A percentile compares a stretch with the other conserved stretches of the same genome.
Conservation (phyloP, 208 protist genomes). For the Phytomonas francai region DNA sequence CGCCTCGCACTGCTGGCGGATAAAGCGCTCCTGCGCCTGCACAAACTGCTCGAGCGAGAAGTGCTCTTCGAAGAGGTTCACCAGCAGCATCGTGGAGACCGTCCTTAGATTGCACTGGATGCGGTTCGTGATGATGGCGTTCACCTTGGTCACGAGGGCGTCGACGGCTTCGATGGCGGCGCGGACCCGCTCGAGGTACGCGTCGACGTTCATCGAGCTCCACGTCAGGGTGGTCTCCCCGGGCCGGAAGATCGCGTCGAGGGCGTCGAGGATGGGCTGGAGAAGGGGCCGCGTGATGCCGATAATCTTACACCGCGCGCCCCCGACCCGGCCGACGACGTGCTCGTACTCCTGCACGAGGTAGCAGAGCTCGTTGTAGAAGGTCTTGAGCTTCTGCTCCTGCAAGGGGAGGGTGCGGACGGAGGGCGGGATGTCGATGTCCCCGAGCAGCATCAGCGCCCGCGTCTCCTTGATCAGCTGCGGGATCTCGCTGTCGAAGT, state of each 20-base stretch:
- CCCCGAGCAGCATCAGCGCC: slow-evolving; percentile 89
- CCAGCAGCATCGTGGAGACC: slow-evolving; percentile 74
- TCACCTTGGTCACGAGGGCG: slow-evolving; percentile 80
- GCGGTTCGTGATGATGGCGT: slow-evolving; percentile 89
- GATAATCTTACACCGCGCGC: slow-evolving; percentile 47
- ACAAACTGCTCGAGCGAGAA: slow-evolving; percentile 92
- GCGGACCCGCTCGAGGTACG: slow-evolving; percentile 87
- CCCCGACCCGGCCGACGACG: slow-evolving; percentile 42
- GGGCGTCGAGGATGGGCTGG: slow-evolving; percentile 82
- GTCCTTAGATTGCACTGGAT: slow-evolving; percentile 91
- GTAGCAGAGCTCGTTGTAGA: slow-evolving; percentile 91
- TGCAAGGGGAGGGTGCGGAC: slow-evolving; percentile 91
- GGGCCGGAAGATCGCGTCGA: slow-evolving; percentile 80
- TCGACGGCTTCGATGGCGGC: slow-evolving; percentile 69
- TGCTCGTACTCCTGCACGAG: slow-evolving; percentile 89
- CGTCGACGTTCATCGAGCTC: slow-evolving; percentile 95
- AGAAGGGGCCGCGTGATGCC: slow-evolving; percentile 85
- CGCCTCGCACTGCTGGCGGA: slow-evolving; percentile 85
- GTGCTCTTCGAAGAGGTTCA: slow-evolving; percentile 81
- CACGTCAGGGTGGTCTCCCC: slow-evolving; percentile 91
- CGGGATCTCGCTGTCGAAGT: slow-evolving; percentile 96
- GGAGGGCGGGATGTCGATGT: slow-evolving; percentile 85
- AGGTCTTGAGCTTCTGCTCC: slow-evolving; percentile 93
- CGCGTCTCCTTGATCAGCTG: slow-evolving; percentile 96
- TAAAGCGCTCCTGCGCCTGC: slow-evolving; percentile 78